These are phyloP conservation scores for Vitis hybrid DNA, from an alignment of 177 flowering plant species.

Conservation along the genomic window DNA sequence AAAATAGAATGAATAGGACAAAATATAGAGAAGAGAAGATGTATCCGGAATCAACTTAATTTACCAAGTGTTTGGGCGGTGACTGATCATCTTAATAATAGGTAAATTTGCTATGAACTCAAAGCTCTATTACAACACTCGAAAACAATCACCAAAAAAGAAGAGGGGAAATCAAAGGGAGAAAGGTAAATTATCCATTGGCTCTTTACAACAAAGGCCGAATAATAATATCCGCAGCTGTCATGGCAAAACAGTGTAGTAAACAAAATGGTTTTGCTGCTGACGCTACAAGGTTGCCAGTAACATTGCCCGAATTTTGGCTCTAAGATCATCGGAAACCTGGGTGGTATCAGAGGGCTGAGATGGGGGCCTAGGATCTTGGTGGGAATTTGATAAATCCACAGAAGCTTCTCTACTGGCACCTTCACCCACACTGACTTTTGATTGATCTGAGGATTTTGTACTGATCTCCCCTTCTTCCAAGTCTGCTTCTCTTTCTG, in stretches of 20 bases:
- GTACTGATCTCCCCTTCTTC: slow-evolving; percentile 61
- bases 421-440: slow-evolving; percentile 25
- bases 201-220: not conserved
- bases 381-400: slow-evolving; percentile 25
- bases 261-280: too few relatives aligned
- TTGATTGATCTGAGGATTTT: slow-evolving; percentile 35
- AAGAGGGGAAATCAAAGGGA: too few relatives aligned
- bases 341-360: slow-evolving; percentile 44
- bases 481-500: slow-evolving; percentile 38
- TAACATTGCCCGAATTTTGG: slow-evolving; percentile 90
- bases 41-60: too few relatives aligned
- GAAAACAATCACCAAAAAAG: too few relatives aligned
- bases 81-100: too few relatives aligned
- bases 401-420: slow-evolving; percentile 38
- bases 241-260: not conserved
- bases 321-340: slow-evolving; percentile 79
- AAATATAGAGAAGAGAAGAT: too few relatives aligned
- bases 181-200: too few relatives aligned
- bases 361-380: slow-evolving; percentile 28
- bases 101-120: too few relatives aligned
- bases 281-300: slow-evolving; percentile 57
- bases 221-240: not conserved
- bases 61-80: too few relatives aligned
- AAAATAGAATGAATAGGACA: too few relatives aligned
- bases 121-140: too few relatives aligned